Percentiles rank a stretch among this genome's conserved stretches.
Conservation (phyloP, 2,329 filamentous ascomycete species). For the Calonectria naviculata region DNA sequence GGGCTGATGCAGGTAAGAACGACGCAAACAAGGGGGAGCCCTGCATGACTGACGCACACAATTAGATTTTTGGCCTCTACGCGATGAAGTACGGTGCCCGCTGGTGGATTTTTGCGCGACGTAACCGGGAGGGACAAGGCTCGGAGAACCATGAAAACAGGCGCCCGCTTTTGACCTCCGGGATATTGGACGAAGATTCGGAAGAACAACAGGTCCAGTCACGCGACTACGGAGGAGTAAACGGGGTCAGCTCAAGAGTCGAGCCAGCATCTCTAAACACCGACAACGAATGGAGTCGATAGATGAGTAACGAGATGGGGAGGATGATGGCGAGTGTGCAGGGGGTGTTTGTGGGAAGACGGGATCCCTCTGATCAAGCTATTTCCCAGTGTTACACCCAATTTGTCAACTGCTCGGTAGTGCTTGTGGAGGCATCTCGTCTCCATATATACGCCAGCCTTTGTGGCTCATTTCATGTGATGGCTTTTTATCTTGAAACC, state of each 20-base stretch:
- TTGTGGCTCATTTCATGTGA: no score
- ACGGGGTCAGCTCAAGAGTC: slow-evolving; percentile 35
- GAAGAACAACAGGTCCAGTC: slow-evolving; percentile 9
- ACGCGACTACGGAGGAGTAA: slow-evolving; percentile 33
- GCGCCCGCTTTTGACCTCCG: slow-evolving; percentile 42
- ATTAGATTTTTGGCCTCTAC: slow-evolving; percentile 45
- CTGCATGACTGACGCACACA: not conserved
- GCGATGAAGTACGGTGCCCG: slow-evolving; percentile 42
- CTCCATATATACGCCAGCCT: no score
- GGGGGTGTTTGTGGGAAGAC: no score
- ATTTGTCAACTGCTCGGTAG: no score
- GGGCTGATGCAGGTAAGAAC: slow-evolving; percentile 66
- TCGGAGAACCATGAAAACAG: slow-evolving; percentile 28
- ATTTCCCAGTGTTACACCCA: no score
- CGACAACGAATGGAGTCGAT: slow-evolving; percentile 40
- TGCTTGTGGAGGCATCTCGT: no score
- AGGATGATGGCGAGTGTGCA: not conserved
- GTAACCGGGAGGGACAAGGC: not conserved
- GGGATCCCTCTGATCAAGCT: no score
- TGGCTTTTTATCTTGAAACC: no score
- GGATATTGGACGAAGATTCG: slow-evolving; percentile 44
- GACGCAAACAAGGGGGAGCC: not conserved
- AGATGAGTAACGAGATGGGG: not conserved
- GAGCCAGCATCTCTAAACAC: slow-evolving; percentile 40
- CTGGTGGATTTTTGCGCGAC: slow-evolving; percentile 45